Evolutionary conservation across 331 rosid species (phyloP), one percentile per base, ranked within the genome.

Genomic region (Dryas integrifolia): DNA sequence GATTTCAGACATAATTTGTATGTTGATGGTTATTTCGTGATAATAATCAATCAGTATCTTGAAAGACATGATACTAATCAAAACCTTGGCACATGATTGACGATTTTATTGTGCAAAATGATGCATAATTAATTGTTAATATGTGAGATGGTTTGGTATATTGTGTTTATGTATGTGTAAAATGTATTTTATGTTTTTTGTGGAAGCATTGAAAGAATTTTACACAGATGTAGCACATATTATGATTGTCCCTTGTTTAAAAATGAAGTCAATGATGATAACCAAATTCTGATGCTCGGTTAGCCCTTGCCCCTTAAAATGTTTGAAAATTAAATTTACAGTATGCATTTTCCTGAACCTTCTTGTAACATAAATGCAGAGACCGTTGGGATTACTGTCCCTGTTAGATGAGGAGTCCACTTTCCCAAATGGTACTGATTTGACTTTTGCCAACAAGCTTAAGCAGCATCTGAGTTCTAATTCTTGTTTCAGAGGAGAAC

Each of bases 391-490:
- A 70, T 83, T 95, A 73, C 82, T 95, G 62, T 92, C 99, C 79
- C 85, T 95, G 79, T 76, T 95, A 78, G 99, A 90, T 38, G 99
- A 95, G 80, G 99, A 95, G 86, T 95, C 99, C 66, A 95, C 98
- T 72, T 95, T 95, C 79, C 99, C 99, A 49, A 95, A 95, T 74
- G 99, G 98, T 73, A 83, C 97, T 0, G 99, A 95, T 81, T 74
- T 95, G 82, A 88, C 98, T 50, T 92, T 95, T 60, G 99, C 98
- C 44, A 82, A 95, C 86, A 95, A 95, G 87, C 97, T 95, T 65
- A 95, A 92, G 90, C 98, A 95, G 80, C 99, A 95, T 79, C 83
- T 95, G 79, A 84, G 77, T 46, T 80, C 92, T 51, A 90, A 86
- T 85, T 83, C 94, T 74, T 90, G 88, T 73, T 95, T 95, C 82